A percentile compares a stretch with the other conserved stretches of the same genome.
Conservation (phyloP, 2,329 filamentous ascomycete genomes). For the Leptographium flavum region DNA sequence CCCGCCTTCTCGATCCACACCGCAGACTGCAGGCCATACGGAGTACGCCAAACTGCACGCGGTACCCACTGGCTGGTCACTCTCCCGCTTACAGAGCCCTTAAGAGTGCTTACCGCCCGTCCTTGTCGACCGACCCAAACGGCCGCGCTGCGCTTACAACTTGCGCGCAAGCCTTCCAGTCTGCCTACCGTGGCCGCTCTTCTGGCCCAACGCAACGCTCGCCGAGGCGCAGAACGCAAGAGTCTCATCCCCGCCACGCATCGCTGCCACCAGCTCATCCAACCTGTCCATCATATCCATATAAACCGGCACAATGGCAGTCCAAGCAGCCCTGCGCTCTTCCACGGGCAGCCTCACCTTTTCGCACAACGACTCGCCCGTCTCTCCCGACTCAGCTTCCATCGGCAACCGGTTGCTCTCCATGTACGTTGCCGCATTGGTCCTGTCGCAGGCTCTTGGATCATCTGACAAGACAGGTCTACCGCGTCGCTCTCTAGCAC, state of each 20-base stretch:
- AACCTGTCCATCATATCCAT: too few relatives aligned
- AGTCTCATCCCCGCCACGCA: too few relatives aligned
- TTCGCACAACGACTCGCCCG: conserved; percentile 20
- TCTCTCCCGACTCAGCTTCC: background rate
- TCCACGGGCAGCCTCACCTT: conserved; percentile 45
- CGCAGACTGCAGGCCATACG: background rate
- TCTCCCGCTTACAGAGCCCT: background rate
- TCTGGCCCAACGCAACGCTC: background rate
- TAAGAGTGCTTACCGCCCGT: background rate
- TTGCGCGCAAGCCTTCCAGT: background rate
- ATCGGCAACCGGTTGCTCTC: conserved; percentile 26
- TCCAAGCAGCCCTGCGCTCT: conserved; percentile 47
- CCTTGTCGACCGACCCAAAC: background rate
- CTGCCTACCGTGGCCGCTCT: background rate
- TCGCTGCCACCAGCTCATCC: background rate
- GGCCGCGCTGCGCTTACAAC: background rate
- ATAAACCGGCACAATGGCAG: conserved; percentile 29
- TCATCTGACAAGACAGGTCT: conserved; percentile 16
- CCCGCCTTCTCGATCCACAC: background rate
- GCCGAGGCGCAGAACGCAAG: too few relatives aligned
- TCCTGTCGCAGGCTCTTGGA: background rate
- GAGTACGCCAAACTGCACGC: background rate
- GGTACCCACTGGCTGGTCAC: background rate
- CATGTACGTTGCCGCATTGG: conserved; percentile 26
- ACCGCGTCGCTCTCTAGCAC: conserved; percentile 21